Evolutionary conservation across 2,329 filamentous ascomycete species (phyloP).

Genomic region (Sarocladium kiliense): DNA sequence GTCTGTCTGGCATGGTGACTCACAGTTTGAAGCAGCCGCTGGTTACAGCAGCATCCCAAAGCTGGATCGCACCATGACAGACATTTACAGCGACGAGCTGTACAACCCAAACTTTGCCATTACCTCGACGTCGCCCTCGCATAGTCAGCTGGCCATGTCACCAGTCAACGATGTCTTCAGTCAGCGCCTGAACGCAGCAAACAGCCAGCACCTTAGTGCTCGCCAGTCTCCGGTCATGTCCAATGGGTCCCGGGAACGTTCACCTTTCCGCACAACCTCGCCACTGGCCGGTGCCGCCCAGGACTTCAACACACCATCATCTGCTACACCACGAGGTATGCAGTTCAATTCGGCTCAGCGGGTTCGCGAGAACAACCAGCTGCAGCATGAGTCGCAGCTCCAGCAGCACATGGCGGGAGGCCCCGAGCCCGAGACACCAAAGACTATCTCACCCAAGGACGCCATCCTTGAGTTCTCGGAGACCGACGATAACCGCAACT

Average conservation of each 20-base stretch:
- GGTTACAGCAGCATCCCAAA: slow-evolving; percentile 57
- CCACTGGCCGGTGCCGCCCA: slow-evolving; percentile 47
- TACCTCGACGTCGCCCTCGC: slow-evolving; percentile 46
- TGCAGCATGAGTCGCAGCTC: slow-evolving; percentile 50
- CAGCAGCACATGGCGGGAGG: slow-evolving; percentile 35
- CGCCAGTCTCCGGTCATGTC: slow-evolving; percentile 43
- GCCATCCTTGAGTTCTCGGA: slow-evolving; percentile 77
- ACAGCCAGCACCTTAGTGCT: slow-evolving; percentile 64
- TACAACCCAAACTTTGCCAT: slow-evolving; percentile 67
- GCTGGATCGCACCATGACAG: slow-evolving; percentile 80
- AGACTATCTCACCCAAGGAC: slow-evolving; percentile 94
- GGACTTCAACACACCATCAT: slow-evolving; percentile 32
- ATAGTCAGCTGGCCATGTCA: slow-evolving; percentile 40
- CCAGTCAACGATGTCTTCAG: slow-evolving; percentile 57
- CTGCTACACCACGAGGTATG: background rate
- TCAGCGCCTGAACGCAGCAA: slow-evolving; percentile 73
- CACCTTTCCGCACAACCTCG: slow-evolving; percentile 74
- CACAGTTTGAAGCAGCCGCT: background rate
- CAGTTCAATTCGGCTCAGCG: slow-evolving; percentile 50
- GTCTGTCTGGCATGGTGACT: slow-evolving; percentile 1
- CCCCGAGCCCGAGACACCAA: slow-evolving; percentile 48
- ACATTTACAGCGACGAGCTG: slow-evolving; percentile 78
- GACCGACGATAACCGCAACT: slow-evolving; percentile 61
- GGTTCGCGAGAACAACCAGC: slow-evolving; percentile 56
- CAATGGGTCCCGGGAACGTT: slow-evolving; percentile 52